Base-by-base conservation (phyloP, 23 red algal species). In the Gracilaria vermiculophylla region DNA sequence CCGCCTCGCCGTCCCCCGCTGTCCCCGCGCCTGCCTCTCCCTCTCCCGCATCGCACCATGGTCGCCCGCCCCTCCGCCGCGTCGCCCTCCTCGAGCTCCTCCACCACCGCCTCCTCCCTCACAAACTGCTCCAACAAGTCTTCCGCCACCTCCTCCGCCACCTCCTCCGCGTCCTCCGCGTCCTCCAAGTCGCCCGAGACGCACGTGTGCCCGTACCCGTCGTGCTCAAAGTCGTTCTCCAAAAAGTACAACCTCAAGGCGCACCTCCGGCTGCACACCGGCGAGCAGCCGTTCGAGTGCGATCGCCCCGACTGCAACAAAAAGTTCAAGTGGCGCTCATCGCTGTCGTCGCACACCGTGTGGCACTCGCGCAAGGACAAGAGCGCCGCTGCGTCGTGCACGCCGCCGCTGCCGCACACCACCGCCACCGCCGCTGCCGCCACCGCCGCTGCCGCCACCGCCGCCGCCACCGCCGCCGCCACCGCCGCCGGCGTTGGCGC, bases 191-290 rank as follows among this genome's bases (percentile, higher is more conserved):
- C 82, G 2, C 47, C 85, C 37, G 71, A 84, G 29, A 69, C 69
- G 23, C 79, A 93, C 57, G 71, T 69, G 14, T 94, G 80, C 43
- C 81, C 80, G 13, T 94, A 81, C 55, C 51, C 53, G 35, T 35
- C 72, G 14, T 94, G 92, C 62, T 32, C 48, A n/a, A 94, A 94
- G 64, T 77, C 81, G 6, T 94, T 94, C 48, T 94, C 92, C 25
- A 94, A 94, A 73, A 87, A 88, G 53, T 94, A 94, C 50, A 94
- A 94, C 80, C 77, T 94, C 32, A 86, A 85, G 76, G 85, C 92
- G 11, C 92, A 94, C 65, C 66, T 79, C 32, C 92, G 92, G 2
- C 69, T 94, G 20, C 92, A 94, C 85, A 94, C 81, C 15, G 85
- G 85, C 52, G 92, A 94, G 81, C 62, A 71, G 44, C 92, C 92